Evolutionary conservation across 257 asterid species (phyloP).

Genomic region (Solanum okadae): DNA sequence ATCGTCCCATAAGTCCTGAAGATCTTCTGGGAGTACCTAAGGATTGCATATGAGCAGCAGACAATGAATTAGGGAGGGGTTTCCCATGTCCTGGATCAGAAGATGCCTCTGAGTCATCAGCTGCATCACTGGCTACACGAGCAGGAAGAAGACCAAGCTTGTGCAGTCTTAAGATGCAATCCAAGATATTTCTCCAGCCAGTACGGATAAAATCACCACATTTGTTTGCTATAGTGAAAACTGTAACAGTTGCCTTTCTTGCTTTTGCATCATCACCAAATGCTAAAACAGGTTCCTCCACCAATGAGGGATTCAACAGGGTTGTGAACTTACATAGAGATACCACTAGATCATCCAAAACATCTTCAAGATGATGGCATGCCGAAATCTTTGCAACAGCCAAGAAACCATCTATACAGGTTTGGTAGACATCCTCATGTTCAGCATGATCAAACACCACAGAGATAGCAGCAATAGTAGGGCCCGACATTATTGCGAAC

Average conservation of each 20-base stretch:
- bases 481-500: constrained; percentile 98
- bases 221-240: constrained; percentile 81
- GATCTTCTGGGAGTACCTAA: constrained; percentile 91
- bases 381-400: constrained; percentile 96
- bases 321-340: constrained; percentile 92
- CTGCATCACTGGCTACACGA: constrained; percentile 95
- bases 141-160: constrained; percentile 98
- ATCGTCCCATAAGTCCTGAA: constrained; percentile 92
- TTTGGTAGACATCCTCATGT: constrained; percentile 84
- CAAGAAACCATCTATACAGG: constrained; percentile 92
- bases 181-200: constrained; percentile 94
- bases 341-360: constrained; percentile 89
- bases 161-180: constrained; percentile 84
- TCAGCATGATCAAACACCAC: constrained; percentile 95
- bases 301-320: constrained; percentile 71
- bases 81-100: constrained; percentile 82
- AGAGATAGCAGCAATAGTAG: constrained; percentile 95
- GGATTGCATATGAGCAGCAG: constrained; percentile 70
- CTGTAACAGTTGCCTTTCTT: constrained; percentile 90
- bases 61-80: constrained; percentile 59
- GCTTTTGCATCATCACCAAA: constrained; percentile 95
- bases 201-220: constrained; percentile 87
- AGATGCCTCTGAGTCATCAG: constrained; percentile 77
- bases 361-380: constrained; percentile 91
- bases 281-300: constrained; percentile 90